Evolutionary conservation across 345 rosid species (phyloP).

Genomic region (Aquilaria malaccensis): DNA sequence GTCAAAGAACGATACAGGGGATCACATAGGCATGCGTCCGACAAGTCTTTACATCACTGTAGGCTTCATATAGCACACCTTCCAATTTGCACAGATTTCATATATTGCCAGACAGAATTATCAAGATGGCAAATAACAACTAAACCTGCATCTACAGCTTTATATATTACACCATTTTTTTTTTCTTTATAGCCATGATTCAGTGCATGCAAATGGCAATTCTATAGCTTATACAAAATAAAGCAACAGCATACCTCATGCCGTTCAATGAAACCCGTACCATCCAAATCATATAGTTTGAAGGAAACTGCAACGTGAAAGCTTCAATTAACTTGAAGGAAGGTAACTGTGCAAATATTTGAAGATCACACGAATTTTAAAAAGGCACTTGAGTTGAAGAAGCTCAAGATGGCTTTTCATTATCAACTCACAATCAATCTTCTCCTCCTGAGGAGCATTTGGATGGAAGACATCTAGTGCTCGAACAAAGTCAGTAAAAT

Average conservation of each 20-base stretch:
- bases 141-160: too few species aligned
- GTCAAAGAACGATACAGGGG: too few species aligned
- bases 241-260: slow-evolving; percentile 55
- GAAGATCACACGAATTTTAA: background rate
- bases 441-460: slow-evolving; percentile 68
- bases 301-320: slow-evolving; percentile 66
- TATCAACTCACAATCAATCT: slow-evolving; percentile 72
- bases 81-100: too few species aligned
- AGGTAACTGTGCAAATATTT: background rate
- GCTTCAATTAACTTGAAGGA: background rate
- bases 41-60: too few species aligned
- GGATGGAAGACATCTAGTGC: slow-evolving; percentile 92
- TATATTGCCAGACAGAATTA: too few species aligned
- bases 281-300: slow-evolving; percentile 88
- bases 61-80: too few species aligned
- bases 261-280: slow-evolving; percentile 90
- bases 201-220: background rate
- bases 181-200: too few species aligned
- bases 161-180: too few species aligned
- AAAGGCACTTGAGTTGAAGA: background rate
- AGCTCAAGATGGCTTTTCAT: slow-evolving; percentile 1
- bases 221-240: background rate
- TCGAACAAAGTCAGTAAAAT: slow-evolving; percentile 92
- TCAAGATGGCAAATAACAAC: too few species aligned
- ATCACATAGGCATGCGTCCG: too few species aligned